Conservation (phyloP, 129 eudicot genomes). For the Mikania micrantha region DNA sequence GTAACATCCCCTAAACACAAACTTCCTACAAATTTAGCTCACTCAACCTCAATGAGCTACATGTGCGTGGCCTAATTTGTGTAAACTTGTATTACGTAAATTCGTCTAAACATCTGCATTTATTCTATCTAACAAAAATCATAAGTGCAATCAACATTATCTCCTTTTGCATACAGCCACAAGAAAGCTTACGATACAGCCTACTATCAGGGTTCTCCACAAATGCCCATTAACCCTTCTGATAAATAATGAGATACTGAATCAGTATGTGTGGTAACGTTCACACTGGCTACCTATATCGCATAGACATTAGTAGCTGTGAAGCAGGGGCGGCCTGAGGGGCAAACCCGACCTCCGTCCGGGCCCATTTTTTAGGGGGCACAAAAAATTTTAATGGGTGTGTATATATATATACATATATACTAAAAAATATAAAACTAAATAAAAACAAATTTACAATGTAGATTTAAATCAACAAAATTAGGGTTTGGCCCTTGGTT, state of each 20-base stretch:
- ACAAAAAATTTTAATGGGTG: too few species aligned
- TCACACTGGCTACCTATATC: not conserved
- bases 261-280: not conserved
- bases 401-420: too few species aligned
- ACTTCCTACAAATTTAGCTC: not conserved
- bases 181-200: not conserved
- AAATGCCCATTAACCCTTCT: not conserved
- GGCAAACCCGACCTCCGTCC: too few species aligned
- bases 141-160: not conserved
- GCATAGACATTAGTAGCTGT: not conserved
- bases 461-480: too few species aligned
- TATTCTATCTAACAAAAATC: not conserved
- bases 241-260: not conserved
- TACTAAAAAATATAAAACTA: too few species aligned
- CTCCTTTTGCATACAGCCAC: not conserved
- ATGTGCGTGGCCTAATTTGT: not conserved
- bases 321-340: too few species aligned
- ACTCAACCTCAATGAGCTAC: not conserved
- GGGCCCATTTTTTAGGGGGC: too few species aligned
- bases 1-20: conserved; percentile 4
- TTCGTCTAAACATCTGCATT: not conserved
- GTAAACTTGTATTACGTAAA: not conserved
- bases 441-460: too few species aligned
- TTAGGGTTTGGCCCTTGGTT: too few species aligned
- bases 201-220: not conserved